phyloP scores from a whole-genome alignment of 2,329 filamentous ascomycete genomes.

The Botrytis elliptica region DNA sequence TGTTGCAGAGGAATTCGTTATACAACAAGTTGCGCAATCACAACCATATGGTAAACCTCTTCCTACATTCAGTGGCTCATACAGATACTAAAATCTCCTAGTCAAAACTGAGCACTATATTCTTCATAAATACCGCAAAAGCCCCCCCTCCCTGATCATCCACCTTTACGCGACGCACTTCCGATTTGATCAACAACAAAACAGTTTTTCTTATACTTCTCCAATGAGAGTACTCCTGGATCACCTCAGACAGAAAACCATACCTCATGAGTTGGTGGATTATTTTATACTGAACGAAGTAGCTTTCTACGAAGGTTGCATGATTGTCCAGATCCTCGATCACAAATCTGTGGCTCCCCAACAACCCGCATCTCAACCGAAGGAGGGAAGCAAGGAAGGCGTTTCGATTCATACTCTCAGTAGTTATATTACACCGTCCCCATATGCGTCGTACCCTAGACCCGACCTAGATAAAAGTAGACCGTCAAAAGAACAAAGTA shows the following conservation, averaged over 20 bases:
- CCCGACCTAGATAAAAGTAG: constrained; percentile 40
- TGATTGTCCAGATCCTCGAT: constrained; percentile 93
- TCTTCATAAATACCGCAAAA: constrained; percentile 72
- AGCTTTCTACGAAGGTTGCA: constrained; percentile 87
- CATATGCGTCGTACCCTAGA: constrained; percentile 74
- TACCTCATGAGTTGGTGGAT: constrained; percentile 86
- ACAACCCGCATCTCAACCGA: constrained; percentile 57
- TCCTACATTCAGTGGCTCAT: constrained; percentile 31
- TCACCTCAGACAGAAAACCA: constrained; percentile 70
- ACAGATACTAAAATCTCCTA: constrained; percentile 38
- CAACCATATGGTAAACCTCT: constrained; percentile 52
- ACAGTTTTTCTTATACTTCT: constrained; percentile 87
- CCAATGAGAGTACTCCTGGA: constrained; percentile 81
- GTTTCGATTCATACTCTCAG: constrained; percentile 94
- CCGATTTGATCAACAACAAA: constrained; percentile 80
- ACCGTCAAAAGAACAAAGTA: constrained; percentile 39
- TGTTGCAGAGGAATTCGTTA: constrained; percentile 45
- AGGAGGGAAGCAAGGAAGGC: constrained; percentile 60
- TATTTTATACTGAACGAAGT: constrained; percentile 65
- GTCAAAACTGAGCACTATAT: constrained; percentile 76
- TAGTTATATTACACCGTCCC: constrained; percentile 83
- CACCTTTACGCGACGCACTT: constrained; percentile 86
- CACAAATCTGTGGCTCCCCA: constrained; percentile 66
- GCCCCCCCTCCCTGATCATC: constrained; percentile 78
- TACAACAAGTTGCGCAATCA: constrained; percentile 45